Conservation (phyloP, 2,329 filamentous ascomycete genomes). For the Botrytis squamosa region DNA sequence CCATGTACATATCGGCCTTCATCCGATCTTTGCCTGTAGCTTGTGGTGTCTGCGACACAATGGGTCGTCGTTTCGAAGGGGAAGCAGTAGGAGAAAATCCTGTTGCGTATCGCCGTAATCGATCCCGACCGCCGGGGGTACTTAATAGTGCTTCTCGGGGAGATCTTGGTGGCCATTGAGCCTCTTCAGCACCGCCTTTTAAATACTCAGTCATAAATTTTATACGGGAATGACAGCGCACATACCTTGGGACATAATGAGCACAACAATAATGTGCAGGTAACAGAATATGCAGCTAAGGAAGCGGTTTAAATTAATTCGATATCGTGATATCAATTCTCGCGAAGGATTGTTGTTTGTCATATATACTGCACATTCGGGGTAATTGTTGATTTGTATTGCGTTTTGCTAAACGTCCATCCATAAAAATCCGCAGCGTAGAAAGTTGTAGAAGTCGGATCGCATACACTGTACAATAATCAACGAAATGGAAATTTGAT, state of each 20-base stretch:
- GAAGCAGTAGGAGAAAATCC: constrained; percentile 68
- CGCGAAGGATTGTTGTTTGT: constrained; percentile 10
- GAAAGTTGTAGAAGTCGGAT: not conserved
- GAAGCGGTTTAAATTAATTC: not conserved
- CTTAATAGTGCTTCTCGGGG: constrained; percentile 62
- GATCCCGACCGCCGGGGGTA: constrained; percentile 76
- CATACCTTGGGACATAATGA: constrained; percentile 22
- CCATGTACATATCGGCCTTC: constrained; percentile 39
- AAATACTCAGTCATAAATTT: constrained; percentile 6
- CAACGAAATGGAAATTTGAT: not conserved
- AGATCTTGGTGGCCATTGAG: constrained; percentile 64
- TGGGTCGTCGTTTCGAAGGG: constrained; percentile 52
- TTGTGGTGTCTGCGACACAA: constrained; percentile 25
- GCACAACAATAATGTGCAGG: constrained; percentile 10
- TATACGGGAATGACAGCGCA: constrained; percentile 2
- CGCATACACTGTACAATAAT: not conserved
- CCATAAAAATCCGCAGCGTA: not conserved
- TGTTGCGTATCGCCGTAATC: constrained; percentile 66
- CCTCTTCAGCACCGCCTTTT: constrained; percentile 20
- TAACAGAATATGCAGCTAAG: constrained; percentile 9
- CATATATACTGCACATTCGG: not conserved
- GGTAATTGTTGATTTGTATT: not conserved
- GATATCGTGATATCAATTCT: not conserved
- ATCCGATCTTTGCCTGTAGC: constrained; percentile 27
- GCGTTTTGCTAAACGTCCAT: not conserved